These are phyloP conservation scores for Corinectria fuckeliana DNA, from an alignment of 2,329 filamentous ascomycete species.

Conservation along the genomic window DNA sequence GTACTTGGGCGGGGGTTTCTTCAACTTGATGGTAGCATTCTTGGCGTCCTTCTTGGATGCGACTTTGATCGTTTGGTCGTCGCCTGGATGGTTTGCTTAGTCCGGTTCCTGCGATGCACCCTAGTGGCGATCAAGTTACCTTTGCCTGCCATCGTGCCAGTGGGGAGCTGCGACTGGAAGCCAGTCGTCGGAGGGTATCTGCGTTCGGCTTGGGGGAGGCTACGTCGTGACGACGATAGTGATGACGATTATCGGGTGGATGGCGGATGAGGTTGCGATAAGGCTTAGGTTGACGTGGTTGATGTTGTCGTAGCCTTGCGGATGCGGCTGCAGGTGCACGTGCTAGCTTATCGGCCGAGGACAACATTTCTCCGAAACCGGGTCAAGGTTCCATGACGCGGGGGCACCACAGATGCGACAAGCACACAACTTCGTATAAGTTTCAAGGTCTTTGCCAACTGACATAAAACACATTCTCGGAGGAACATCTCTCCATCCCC, in stretches of 20 bases:
- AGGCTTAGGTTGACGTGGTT: slow-evolving; percentile 24
- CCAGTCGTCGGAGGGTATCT: not conserved
- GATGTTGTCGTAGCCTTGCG: slow-evolving; percentile 27
- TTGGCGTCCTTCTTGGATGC: slow-evolving; percentile 62
- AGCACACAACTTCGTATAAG: too few species aligned
- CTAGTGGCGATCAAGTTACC: slow-evolving; percentile 34
- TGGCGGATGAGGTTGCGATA: slow-evolving; percentile 23
- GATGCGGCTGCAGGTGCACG: slow-evolving; percentile 32
- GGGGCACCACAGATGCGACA: not conserved
- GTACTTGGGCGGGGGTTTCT: slow-evolving; percentile 67
- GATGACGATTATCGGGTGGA: slow-evolving; percentile 15
- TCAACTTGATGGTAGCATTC: slow-evolving; percentile 65
- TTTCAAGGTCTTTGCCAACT: not conserved
- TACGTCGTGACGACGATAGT: not conserved
- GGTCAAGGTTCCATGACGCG: not conserved
- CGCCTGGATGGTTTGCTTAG: slow-evolving; percentile 46
- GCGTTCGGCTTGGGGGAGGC: not conserved
- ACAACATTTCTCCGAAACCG: slow-evolving; percentile 30
- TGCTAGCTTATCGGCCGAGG: slow-evolving; percentile 26
- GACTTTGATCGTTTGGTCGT: slow-evolving; percentile 68
- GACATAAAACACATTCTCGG: too few species aligned
- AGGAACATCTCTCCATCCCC: too few species aligned
- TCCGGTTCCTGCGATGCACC: slow-evolving; percentile 12
- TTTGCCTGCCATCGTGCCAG: slow-evolving; percentile 38
- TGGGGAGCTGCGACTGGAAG: not conserved